These are phyloP conservation scores for Pseudogymnoascus sp. DNA, from an alignment of 2,329 filamentous ascomycete species.

Conservation along the genomic window DNA sequence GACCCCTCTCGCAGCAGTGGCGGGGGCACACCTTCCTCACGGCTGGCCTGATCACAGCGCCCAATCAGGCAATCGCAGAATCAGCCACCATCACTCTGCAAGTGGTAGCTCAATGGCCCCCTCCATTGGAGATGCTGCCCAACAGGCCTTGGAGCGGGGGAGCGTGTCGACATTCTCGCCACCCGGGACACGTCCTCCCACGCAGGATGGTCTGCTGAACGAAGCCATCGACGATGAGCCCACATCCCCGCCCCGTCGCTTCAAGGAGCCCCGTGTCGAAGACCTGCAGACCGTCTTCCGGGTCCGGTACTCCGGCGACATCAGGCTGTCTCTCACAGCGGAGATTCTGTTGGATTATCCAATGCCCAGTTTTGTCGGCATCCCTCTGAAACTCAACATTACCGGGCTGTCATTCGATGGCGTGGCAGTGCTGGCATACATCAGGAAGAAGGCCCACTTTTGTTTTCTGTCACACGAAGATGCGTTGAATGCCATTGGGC, in stretches of 20 bases:
- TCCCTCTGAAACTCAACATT: slow-evolving; percentile 89
- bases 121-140: slow-evolving; percentile 34
- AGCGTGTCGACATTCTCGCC: slow-evolving; percentile 55
- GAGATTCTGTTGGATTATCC: slow-evolving; percentile 96
- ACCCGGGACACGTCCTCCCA: slow-evolving; percentile 50
- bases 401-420: slow-evolving; percentile 94
- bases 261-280: slow-evolving; percentile 68
- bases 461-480: slow-evolving; percentile 93
- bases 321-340: slow-evolving; percentile 81
- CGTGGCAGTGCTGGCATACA: slow-evolving; percentile 84
- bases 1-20: slow-evolving; percentile 71
- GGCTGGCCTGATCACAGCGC: slow-evolving; percentile 36
- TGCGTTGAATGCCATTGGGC: slow-evolving; percentile 59
- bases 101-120: slow-evolving; percentile 26
- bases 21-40: slow-evolving; percentile 56
- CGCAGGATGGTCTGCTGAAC: slow-evolving; percentile 39
- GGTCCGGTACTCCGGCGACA: slow-evolving; percentile 79
- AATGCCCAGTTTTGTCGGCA: slow-evolving; percentile 95
- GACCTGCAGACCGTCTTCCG: slow-evolving; percentile 91
- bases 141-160: slow-evolving; percentile 44
- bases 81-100: slow-evolving; percentile 23
- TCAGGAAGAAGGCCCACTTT: slow-evolving; percentile 81
- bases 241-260: slow-evolving; percentile 39
- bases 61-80: slow-evolving; percentile 15
- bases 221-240: slow-evolving; percentile 25